Conservation (phyloP, 2,329 filamentous ascomycete genomes). For the Cryphonectria naterciae region DNA sequence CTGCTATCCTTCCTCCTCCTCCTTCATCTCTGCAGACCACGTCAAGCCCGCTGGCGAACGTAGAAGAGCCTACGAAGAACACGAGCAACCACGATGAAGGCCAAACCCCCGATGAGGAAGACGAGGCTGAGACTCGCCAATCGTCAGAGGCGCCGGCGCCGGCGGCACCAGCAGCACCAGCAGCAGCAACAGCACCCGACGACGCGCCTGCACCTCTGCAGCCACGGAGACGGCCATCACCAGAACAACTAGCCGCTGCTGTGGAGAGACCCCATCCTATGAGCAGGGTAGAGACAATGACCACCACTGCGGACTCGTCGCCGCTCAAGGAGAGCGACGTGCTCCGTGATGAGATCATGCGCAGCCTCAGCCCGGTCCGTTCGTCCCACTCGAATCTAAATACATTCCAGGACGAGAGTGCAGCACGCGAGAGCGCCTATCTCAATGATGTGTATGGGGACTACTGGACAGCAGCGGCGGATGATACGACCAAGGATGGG, state of each 20-base stretch:
- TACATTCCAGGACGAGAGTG: slow-evolving; percentile 20
- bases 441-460: slow-evolving; percentile 69
- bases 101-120: neutral
- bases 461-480: slow-evolving; percentile 61
- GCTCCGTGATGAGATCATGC: slow-evolving; percentile 74
- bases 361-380: slow-evolving; percentile 62
- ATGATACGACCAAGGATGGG: slow-evolving; percentile 36
- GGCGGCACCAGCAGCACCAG: neutral
- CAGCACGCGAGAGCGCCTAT: slow-evolving; percentile 61
- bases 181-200: neutral
- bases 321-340: slow-evolving; percentile 72
- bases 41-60: slow-evolving; percentile 2
- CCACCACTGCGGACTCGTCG: slow-evolving; percentile 53
- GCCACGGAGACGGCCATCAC: slow-evolving; percentile 38
- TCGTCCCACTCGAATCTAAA: slow-evolving; percentile 30
- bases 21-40: slow-evolving; percentile 13
- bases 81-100: neutral
- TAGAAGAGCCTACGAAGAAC: neutral
- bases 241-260: slow-evolving; percentile 36
- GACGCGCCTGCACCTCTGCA: slow-evolving; percentile 51
- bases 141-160: slow-evolving; percentile 26
- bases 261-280: slow-evolving; percentile 44
- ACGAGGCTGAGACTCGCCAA: slow-evolving; percentile 19
- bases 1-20: slow-evolving; percentile 9
- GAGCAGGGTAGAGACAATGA: slow-evolving; percentile 49